These are phyloP conservation scores for Boletus barrowsii DNA, from an alignment of 768 basidiomycete genomes.

Conservation along the genomic window DNA sequence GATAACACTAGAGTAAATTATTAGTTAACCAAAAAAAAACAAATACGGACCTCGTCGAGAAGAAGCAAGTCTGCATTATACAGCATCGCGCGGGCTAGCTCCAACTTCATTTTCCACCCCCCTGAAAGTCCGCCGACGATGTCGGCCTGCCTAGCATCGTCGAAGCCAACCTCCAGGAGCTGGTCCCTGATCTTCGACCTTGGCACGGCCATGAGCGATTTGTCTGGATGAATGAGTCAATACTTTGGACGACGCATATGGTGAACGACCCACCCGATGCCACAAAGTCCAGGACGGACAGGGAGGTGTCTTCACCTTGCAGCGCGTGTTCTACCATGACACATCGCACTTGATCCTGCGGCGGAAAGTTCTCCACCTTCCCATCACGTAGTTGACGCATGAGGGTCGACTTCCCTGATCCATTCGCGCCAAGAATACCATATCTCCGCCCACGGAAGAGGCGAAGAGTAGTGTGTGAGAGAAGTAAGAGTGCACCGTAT, in stretches of 20 bases:
- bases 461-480: constrained; percentile 90
- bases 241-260: constrained; percentile 1
- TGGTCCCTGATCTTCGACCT: constrained; percentile 74
- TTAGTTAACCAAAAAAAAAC: constrained; percentile 15
- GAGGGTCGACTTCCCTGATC: constrained; percentile 92
- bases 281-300: constrained; percentile 86
- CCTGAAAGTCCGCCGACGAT: constrained; percentile 88
- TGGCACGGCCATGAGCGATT: constrained; percentile 58
- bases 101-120: constrained; percentile 99
- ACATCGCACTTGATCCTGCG: constrained; percentile 79
- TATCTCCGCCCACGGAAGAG: constrained; percentile 90
- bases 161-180: constrained; percentile 87
- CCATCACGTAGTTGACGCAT: constrained; percentile 94
- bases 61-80: constrained; percentile 87
- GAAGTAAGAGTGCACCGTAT: constrained; percentile 89
- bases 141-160: constrained; percentile 79
- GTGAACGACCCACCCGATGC: constrained; percentile 57
- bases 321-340: constrained; percentile 98
- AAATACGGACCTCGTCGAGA: constrained; percentile 68
- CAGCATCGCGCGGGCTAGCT: constrained; percentile 93
- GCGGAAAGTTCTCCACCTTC: constrained; percentile 95
- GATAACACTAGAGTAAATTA: constrained; percentile 20
- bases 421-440: constrained; percentile 95
- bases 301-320: constrained; percentile 86
- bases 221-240: constrained; percentile 46